These are phyloP conservation scores for Eimeria maxima DNA, from an alignment of 169 alveolate species.

Conservation along the genomic window DNA sequence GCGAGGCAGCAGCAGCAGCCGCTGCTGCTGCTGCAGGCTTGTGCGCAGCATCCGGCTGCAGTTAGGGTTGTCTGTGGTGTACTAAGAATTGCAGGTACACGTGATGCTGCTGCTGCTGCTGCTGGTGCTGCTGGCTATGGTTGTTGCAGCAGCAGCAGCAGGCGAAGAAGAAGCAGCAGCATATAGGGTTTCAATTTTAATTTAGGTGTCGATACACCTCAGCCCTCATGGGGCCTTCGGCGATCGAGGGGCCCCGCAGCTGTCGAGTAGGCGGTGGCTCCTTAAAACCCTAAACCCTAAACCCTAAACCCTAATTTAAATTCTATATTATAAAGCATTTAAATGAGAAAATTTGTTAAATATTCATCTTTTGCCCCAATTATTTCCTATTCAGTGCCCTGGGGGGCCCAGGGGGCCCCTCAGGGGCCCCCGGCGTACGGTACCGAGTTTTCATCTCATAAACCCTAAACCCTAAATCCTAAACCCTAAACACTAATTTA, in stretches of 20 bases:
- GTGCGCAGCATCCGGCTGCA: not conserved
- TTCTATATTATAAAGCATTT: too few relatives aligned
- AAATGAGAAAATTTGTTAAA: too few relatives aligned
- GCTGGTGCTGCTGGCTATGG: not conserved
- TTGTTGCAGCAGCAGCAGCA: conserved; percentile 3
- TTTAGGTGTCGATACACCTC: not conserved
- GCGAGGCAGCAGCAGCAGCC: conserved; percentile 2
- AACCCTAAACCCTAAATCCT: not conserved
- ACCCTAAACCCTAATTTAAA: too few relatives aligned
- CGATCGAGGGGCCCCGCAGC: conserved; percentile 14
- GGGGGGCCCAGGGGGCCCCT: too few relatives aligned
- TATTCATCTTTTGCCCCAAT: too few relatives aligned
- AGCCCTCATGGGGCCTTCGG: too few relatives aligned
- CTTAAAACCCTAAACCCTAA: not conserved
- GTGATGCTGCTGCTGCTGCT: not conserved
- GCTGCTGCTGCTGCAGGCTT: not conserved
- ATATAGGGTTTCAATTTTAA: too few relatives aligned
- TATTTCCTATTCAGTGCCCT: too few relatives aligned
- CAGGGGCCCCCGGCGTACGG: too few relatives aligned
- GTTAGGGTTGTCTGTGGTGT: not conserved
- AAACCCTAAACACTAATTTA: not conserved
- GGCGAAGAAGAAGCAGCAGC: not conserved
- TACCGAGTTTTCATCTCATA: too few relatives aligned
- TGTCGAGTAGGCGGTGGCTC: not conserved
- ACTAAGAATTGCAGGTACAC: not conserved